These are phyloP conservation scores for Planoprotostelium fungivorum DNA, from an alignment of 78 protist species.

Conservation along the genomic window DNA sequence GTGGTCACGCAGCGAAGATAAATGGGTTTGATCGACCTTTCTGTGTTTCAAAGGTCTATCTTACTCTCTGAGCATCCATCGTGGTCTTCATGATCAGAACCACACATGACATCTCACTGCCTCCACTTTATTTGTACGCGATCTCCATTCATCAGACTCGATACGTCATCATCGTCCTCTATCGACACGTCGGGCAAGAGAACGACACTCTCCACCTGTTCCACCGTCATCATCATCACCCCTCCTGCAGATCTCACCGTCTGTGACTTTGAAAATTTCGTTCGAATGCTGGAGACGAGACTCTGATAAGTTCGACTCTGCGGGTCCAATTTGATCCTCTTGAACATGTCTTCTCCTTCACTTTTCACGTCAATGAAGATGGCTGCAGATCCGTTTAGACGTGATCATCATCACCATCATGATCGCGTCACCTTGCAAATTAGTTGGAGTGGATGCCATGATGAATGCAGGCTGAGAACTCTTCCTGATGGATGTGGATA, in stretches of 20 bases:
- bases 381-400: background rate
- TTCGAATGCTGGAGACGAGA: background rate
- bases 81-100: too few relatives aligned
- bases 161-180: background rate
- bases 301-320: background rate
- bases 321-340: background rate
- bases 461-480: background rate
- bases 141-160: background rate
- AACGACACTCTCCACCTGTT: background rate
- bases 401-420: background rate
- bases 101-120: too few relatives aligned
- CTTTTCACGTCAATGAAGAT: background rate
- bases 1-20: too few relatives aligned
- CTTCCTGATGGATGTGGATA: background rate
- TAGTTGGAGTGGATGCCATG: background rate
- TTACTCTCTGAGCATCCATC: too few relatives aligned
- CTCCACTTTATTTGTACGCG: background rate
- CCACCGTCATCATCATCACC: background rate
- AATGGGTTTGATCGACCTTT: too few relatives aligned
- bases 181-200: background rate
- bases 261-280: background rate
- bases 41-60: too few relatives aligned
- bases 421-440: too few relatives aligned
- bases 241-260: too few relatives aligned
- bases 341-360: background rate